Evolutionary conservation across 2,329 filamentous ascomycete species (phyloP).

Genomic region (Passalora sequoiae): DNA sequence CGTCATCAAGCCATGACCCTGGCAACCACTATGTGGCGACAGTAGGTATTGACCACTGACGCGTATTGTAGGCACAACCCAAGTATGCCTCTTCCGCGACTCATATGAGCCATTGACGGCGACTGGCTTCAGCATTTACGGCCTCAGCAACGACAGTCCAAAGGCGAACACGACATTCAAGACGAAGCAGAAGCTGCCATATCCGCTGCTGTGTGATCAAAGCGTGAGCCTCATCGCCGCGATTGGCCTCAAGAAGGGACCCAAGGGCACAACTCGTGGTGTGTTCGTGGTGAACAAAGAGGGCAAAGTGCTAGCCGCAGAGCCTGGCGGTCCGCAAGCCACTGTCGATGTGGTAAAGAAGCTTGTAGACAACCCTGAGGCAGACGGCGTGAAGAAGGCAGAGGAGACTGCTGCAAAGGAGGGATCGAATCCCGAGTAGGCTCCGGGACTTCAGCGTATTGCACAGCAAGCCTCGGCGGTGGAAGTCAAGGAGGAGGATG

Average conservation of each 20-base stretch:
- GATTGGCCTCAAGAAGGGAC: constrained; percentile 82
- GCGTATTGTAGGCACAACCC: constrained; percentile 77
- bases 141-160: constrained; percentile 78
- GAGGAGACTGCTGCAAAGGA: constrained; percentile 41
- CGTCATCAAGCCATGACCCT: no score
- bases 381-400: constrained; percentile 32
- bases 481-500: no score
- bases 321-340: constrained; percentile 69
- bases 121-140: constrained; percentile 80
- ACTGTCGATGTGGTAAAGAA: constrained; percentile 73
- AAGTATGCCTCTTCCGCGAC: constrained; percentile 92
- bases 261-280: constrained; percentile 74
- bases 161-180: constrained; percentile 93
- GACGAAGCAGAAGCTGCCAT: constrained; percentile 83
- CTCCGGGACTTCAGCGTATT: no score
- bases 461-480: no score
- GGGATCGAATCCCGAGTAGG: no score
- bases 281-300: constrained; percentile 68
- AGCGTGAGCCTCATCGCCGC: constrained; percentile 68
- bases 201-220: constrained; percentile 81
- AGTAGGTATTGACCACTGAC: no score
- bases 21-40: no score
- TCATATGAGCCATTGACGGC: constrained; percentile 68
- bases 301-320: constrained; percentile 70
- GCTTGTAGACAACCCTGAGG: constrained; percentile 49